A percentile compares a stretch with the other conserved stretches of the same genome.
Conservation (phyloP, 208 protist species). For the Leishmania aethiopica region DNA sequence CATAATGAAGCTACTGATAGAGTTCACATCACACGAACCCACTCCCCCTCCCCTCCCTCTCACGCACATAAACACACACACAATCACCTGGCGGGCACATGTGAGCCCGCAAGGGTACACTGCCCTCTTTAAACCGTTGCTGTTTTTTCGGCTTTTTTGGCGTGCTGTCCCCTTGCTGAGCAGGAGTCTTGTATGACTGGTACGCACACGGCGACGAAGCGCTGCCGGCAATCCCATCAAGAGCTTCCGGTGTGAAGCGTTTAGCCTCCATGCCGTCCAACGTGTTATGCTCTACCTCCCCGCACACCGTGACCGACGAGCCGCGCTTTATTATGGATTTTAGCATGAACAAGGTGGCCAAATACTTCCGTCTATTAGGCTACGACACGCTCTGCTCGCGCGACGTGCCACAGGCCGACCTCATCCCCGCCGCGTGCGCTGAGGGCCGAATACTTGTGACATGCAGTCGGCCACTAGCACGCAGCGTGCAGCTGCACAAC, state of each 20-base stretch:
- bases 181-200: background rate
- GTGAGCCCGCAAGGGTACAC: background rate
- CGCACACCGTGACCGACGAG: conserved; percentile 22
- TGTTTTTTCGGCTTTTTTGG: background rate
- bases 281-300: conserved; percentile 21
- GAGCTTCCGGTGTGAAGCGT: background rate
- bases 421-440: conserved; percentile 37
- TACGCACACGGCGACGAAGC: background rate
- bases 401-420: conserved; percentile 36
- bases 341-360: conserved; percentile 76
- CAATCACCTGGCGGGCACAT: background rate
- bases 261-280: conserved; percentile 18
- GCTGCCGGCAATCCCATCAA: background rate
- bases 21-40: background rate
- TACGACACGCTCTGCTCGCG: conserved; percentile 70
- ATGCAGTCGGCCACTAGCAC: conserved; percentile 43
- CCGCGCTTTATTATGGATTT: conserved; percentile 73
- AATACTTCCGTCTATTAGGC: conserved; percentile 75
- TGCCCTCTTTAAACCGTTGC: background rate
- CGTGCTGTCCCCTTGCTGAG: background rate
- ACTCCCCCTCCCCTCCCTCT: background rate
- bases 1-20: background rate
- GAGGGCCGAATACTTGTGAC: conserved; percentile 56
- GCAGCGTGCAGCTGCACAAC: conserved; percentile 51
- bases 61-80: background rate